Conservation (phyloP, 192 early-diverging fungal species). For the Backusella tarrabulga region DNA sequence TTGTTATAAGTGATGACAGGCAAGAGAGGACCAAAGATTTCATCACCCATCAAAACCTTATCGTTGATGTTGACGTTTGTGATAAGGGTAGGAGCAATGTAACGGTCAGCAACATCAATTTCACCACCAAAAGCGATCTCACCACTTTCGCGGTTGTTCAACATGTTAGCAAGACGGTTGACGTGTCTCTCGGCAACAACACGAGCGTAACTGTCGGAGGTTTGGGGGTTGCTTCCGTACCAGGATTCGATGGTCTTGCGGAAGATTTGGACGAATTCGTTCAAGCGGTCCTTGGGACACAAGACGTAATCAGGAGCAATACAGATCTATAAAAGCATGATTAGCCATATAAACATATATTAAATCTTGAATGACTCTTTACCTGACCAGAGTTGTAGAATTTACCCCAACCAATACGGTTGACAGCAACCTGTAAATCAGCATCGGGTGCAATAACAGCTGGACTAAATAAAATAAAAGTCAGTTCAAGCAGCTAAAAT, state of each 20-base stretch:
- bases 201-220: slow-evolving; percentile 50
- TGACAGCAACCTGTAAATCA: slow-evolving; percentile 63
- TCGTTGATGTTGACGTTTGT: slow-evolving; percentile 58
- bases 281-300: slow-evolving; percentile 43
- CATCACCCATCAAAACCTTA: slow-evolving; percentile 71
- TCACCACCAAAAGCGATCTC: slow-evolving; percentile 62
- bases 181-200: slow-evolving; percentile 63
- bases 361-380: background rate
- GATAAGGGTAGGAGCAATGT: slow-evolving; percentile 83
- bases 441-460: slow-evolving; percentile 63
- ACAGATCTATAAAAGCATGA: slow-evolving; percentile 55
- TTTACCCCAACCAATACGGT: slow-evolving; percentile 81
- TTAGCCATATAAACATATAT: background rate
- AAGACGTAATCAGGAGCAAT: slow-evolving; percentile 78
- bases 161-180: slow-evolving; percentile 51
- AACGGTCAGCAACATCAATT: slow-evolving; percentile 58
- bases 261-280: slow-evolving; percentile 51
- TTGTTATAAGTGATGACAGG: slow-evolving; percentile 71
- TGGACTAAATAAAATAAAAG: slow-evolving; percentile 41
- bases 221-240: slow-evolving; percentile 42
- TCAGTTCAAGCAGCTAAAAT: background rate
- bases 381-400: slow-evolving; percentile 86
- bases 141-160: slow-evolving; percentile 51
- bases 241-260: slow-evolving; percentile 36
- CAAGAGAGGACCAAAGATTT: slow-evolving; percentile 92